phyloP scores from a whole-genome alignment of 495 filamentous ascomycete genomes.

The Alectoria sarmentosa region DNA sequence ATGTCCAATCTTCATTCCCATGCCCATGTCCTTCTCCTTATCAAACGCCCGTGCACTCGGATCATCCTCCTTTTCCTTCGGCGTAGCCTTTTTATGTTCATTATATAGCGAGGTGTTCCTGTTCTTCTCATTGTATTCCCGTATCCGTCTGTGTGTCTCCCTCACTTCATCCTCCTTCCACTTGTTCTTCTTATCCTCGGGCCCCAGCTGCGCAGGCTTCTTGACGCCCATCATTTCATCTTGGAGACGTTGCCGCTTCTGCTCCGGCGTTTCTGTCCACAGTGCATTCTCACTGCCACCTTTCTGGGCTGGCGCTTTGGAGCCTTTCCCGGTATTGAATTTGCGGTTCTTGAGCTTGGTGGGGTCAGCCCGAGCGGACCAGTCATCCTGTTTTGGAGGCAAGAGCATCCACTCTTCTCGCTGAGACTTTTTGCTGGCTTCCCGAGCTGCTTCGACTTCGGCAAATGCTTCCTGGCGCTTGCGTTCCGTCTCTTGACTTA shows the following conservation, averaged over 20 bases:
- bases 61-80: conserved; percentile 71
- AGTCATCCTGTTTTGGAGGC: conserved; percentile 61
- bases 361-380: conserved; percentile 66
- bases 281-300: conserved; percentile 47
- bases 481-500: conserved; percentile 17
- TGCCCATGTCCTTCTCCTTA: conserved; percentile 87
- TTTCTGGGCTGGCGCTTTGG: conserved; percentile 32
- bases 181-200: conserved; percentile 25
- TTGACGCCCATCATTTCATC: conserved; percentile 79
- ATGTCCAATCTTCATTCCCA: conserved; percentile 63
- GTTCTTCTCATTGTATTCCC: conserved; percentile 47
- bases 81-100: conserved; percentile 16
- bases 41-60: conserved; percentile 86
- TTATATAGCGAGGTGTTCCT: conserved; percentile 15
- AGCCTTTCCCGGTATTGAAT: conserved; percentile 69
- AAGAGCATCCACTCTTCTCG: conserved; percentile 95
- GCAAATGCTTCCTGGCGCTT: conserved; percentile 23
- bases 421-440: conserved; percentile 40
- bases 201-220: conserved; percentile 30
- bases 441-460: conserved; percentile 26
- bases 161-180: conserved; percentile 22
- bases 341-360: conserved; percentile 76
- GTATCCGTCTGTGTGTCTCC: conserved; percentile 61
- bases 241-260: conserved; percentile 72
- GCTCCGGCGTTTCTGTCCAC: conserved; percentile 90